Percentiles rank a stretch among this genome's conserved stretches.
Conservation (phyloP, 768 basidiomycete genomes). For the Phylloporus arenicola region DNA sequence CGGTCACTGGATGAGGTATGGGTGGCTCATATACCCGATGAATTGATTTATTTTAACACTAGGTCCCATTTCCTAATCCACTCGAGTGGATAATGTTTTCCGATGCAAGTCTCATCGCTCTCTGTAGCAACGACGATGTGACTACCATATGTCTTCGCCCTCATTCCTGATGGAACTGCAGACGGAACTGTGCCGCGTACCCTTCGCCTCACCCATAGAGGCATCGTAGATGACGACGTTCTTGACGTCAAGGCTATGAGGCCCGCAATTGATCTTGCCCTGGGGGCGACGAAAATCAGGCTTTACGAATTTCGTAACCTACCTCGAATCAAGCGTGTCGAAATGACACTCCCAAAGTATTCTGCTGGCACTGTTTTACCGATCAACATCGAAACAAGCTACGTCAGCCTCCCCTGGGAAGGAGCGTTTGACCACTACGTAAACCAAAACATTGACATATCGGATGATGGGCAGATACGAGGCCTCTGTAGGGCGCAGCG, state of each 20-base stretch:
- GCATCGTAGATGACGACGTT: rapidly evolving
- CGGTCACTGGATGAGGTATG: not conserved
- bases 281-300: not conserved
- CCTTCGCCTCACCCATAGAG: too few relatives aligned
- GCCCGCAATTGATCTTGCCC: not conserved
- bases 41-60: not conserved
- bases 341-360: not conserved
- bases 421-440: not conserved
- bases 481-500: not conserved
- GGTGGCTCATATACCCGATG: not conserved
- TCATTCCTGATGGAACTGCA: not conserved
- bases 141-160: not conserved
- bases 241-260: not conserved
- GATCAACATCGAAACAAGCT: not conserved
- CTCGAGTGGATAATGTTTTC: not conserved
- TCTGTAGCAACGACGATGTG: not conserved
- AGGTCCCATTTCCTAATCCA: too few relatives aligned
- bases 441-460: not conserved
- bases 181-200: not conserved
- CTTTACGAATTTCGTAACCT: not conserved
- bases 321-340: not conserved
- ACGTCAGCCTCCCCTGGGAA: not conserved
- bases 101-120: not conserved
- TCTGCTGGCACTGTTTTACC: not conserved
- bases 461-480: not conserved